Evolutionary conservation across 2,329 filamentous ascomycete genomes (phyloP), one percentile per base, ranked within the genome.

Genomic region (Graphilbum sp.): DNA sequence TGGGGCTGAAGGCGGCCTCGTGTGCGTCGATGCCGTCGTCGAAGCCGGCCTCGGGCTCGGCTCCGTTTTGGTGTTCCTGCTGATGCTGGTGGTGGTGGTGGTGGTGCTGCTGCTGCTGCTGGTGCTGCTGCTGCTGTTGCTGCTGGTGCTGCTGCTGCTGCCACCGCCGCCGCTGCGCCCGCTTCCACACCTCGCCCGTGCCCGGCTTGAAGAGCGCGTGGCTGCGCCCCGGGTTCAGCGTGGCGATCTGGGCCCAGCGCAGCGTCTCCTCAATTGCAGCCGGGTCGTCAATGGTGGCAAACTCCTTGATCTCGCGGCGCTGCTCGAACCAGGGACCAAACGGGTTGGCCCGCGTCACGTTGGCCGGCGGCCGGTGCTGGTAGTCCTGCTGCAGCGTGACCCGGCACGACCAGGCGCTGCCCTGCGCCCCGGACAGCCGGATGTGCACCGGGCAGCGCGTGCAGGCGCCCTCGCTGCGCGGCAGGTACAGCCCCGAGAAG

Each of bases 361-460:
- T 29, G 11, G 41, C 39, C 9, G 43, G 32, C 10, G 37, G 38
- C 2, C 43, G 34, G 20, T 47, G 45, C 12, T 38, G 38, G 47
- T 80, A 88, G n/a, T 73, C 70, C 8, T 69, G 64, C 4, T 77
- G 69, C 0, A 93, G 54, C 1, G 66, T 73, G 0, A 93, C 67
- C 0, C 65, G 64, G 38, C 83, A 90, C 1, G 63, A 71, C 77
- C 83, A 90, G 1, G 67, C 59, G 0, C 63, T 58, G 1, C 59
- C 62, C 15, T 60, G 58, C 2, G 71, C 64, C 2, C 66, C 59
- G 0, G 69, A 77, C 0, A 85, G 65, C 0, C 80, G 77, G 36
- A 93, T 90, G 39, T 86, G 80, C 0, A 92, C 67, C 0, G 85
- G 84, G 41, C 83, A 92, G 0, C 79, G 62, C 0, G 86, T 94